Evolutionary conservation across 2,329 filamentous ascomycete species (phyloP).

Genomic region (Colletotrichum brevisporum): DNA sequence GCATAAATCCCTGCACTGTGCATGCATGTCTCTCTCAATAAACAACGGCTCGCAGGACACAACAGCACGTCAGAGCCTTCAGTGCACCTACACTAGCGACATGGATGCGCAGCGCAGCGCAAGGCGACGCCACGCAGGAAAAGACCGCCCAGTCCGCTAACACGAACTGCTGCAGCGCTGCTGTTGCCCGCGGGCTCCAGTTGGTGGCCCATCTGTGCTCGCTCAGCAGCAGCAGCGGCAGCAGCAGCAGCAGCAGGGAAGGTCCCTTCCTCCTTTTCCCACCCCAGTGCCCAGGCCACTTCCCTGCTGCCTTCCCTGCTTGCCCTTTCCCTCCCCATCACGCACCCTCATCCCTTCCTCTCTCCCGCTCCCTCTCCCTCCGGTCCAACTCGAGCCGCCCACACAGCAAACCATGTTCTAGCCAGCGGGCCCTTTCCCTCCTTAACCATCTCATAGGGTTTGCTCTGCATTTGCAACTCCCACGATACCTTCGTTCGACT

Average conservation of each 20-base stretch:
- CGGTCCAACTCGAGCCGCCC: slow-evolving; percentile 27
- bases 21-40: slow-evolving; percentile 25
- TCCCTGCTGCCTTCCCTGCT: slow-evolving; percentile 28
- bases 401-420: slow-evolving; percentile 34
- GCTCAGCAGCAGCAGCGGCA: slow-evolving; percentile 7
- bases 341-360: slow-evolving; percentile 37
- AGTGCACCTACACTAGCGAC: slow-evolving; percentile 8
- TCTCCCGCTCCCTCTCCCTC: slow-evolving; percentile 34
- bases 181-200: slow-evolving; percentile 2
- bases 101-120: slow-evolving; percentile 18
- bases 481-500: slow-evolving; percentile 32
- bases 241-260: slow-evolving; percentile 23
- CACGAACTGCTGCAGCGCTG: slow-evolving; percentile 24
- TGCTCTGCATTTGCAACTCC: slow-evolving; percentile 23
- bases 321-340: slow-evolving; percentile 33
- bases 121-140: not conserved
- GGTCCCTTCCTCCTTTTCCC: slow-evolving; percentile 36
- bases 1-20: slow-evolving; percentile 32
- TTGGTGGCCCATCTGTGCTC: not conserved
- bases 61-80: slow-evolving; percentile 31
- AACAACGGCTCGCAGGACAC: slow-evolving; percentile 21
- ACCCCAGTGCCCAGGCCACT: slow-evolving; percentile 24
- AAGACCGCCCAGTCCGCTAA: slow-evolving; percentile 24
- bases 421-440: slow-evolving; percentile 19
- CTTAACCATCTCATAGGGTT: slow-evolving; percentile 21